Evolutionary conservation across 2,329 filamentous ascomycete genomes (phyloP), one percentile per base, ranked within the genome.

Genomic region (Penicillium sp.): DNA sequence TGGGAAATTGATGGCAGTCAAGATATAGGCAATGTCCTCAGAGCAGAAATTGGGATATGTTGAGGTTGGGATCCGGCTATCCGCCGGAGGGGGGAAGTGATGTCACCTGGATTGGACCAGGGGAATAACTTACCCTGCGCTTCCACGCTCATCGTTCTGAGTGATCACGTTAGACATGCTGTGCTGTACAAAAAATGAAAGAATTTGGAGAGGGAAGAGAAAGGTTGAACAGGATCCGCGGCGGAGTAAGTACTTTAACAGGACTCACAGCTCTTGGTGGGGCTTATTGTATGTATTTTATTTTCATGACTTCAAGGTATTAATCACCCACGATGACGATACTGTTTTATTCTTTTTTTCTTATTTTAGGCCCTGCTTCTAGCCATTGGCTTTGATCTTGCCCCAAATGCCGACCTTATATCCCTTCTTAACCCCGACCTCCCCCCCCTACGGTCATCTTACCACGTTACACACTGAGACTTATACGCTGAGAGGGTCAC

Each of bases 161-260:
- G 80, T 75, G 65, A 82, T 71, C 41, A 79, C 79, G 71, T 78
- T 77, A 52, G 80, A 68, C 81, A 83, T 83, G 22, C 61, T 70
- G 56, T 39, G 45, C 50, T 55, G 50, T 57, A 60, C 51, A 57
- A 51, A 51, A 53, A 51, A 53, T 47, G 49, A 54, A 46, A 45
- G 48, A 53, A 46, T 32, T 45, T 45, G 48, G 48, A 40, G 45
- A 54, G 54, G 55, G 54, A 45, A 54, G 57, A 55, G 48, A 48
- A 62, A 57, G 53, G 60, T 61, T 56, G 57, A 60, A 55, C 58
- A 62, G 50, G 59, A 62, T 61, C 67, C 65, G 34, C 34, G 65
- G 67, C 65, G 68, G 67, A 68, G 63, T 63, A 68, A 60, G 62
- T 69, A 36, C 34, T 70, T 69, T 67, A 66, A 69, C 58, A 56